Evolutionary conservation across 768 basidiomycete genomes (phyloP).

Genomic region (Amanita inopinata): DNA sequence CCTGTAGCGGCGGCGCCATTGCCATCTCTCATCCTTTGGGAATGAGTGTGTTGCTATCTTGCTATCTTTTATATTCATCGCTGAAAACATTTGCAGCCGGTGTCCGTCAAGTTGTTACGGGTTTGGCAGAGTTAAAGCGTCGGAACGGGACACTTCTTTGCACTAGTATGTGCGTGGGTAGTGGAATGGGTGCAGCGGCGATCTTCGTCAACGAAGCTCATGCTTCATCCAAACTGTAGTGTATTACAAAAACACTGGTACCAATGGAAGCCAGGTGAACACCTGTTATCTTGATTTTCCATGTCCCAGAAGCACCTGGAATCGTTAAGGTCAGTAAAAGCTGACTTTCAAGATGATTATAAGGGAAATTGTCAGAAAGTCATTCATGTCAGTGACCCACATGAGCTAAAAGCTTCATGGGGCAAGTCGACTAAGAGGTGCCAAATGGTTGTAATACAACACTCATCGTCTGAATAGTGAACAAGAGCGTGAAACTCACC

Average conservation of each 20-base stretch:
- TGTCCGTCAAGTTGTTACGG: constrained; percentile 79
- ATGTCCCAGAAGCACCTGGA: neutral
- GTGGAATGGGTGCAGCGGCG: constrained; percentile 83
- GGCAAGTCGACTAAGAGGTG: constrained; percentile 88
- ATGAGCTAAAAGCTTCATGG: constrained; percentile 19
- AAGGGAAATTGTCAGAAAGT: constrained; percentile 65
- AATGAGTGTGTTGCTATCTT: constrained; percentile 52
- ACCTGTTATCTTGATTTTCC: too few species aligned
- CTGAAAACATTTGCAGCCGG: constrained; percentile 45
- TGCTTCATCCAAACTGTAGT: neutral
- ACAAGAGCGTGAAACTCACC: constrained; percentile 21
- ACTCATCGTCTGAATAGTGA: constrained; percentile 56
- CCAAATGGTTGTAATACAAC: constrained; percentile 71
- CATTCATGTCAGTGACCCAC: constrained; percentile 74
- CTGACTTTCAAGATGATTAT: constrained; percentile 7
- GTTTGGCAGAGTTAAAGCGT: constrained; percentile 72
- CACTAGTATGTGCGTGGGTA: constrained; percentile 73
- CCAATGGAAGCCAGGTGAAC: neutral
- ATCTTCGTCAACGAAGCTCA: constrained; percentile 65
- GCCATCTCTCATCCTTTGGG: constrained; percentile 76
- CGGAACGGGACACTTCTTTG: constrained; percentile 61
- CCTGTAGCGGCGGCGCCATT: constrained; percentile 69
- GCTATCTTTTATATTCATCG: neutral
- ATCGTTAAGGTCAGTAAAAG: neutral
- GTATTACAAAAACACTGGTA: neutral